A percentile compares a stretch with the other conserved stretches of the same genome.
Evolutionary conservation across 805 yeast species (phyloP).

Genomic region (Kazachstania bromeliacearum): DNA sequence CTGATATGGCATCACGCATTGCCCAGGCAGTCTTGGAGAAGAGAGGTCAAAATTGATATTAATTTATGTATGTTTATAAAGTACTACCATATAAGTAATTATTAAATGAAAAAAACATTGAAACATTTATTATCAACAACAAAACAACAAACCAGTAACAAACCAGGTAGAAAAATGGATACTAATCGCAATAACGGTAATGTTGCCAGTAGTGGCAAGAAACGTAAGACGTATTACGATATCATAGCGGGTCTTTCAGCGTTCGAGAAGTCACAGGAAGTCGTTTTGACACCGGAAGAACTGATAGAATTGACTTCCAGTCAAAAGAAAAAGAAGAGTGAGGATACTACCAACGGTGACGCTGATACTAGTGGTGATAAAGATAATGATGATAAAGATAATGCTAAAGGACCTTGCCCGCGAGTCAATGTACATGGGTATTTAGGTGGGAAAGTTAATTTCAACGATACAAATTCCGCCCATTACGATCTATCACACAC

Average conservation of each 20-base stretch:
- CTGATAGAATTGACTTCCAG: slow-evolving; percentile 16
- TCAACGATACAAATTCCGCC: slow-evolving; percentile 18
- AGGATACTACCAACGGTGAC: slow-evolving; percentile 2
- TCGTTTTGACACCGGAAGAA: slow-evolving; percentile 19
- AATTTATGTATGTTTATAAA: too few species aligned
- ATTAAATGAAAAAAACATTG: too few species aligned
- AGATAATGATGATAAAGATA: slow-evolving; percentile 5
- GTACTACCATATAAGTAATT: too few species aligned
- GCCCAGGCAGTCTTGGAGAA: slow-evolving; percentile 3
- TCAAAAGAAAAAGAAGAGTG: slow-evolving; percentile 10
- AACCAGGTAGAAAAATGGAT: too few species aligned
- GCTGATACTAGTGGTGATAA: slow-evolving; percentile 7
- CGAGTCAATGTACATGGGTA: slow-evolving; percentile 24
- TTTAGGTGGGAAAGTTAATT: slow-evolving; percentile 23
- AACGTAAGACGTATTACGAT: slow-evolving; percentile 20
- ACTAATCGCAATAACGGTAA: not conserved
- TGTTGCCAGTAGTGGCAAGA: not conserved
- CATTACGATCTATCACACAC: slow-evolving; percentile 25
- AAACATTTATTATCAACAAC: too few species aligned
- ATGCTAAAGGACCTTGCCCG: slow-evolving; percentile 3
- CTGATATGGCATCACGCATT: slow-evolving; percentile 1
- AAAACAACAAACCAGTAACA: too few species aligned
- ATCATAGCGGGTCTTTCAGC: slow-evolving; percentile 26
- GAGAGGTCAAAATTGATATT: not conserved
- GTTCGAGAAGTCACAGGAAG: slow-evolving; percentile 24